Evolutionary conservation across 148 eudicot species (phyloP).

Genomic region (Rheum nobile): DNA sequence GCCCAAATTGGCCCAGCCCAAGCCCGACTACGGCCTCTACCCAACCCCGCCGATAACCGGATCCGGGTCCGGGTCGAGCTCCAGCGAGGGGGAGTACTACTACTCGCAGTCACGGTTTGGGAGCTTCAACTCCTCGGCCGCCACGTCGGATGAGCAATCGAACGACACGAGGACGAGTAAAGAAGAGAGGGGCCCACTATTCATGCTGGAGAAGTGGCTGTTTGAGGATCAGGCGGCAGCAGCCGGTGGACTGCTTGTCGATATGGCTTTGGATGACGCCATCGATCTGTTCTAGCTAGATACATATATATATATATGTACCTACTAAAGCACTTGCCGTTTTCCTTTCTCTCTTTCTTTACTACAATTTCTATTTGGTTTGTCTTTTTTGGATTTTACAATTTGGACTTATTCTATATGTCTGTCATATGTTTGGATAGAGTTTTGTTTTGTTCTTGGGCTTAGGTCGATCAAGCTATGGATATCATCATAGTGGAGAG

Average conservation of each 20-base stretch:
- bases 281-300: constrained; percentile 32
- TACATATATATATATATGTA: too few species aligned
- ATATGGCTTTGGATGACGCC: constrained; percentile 35
- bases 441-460: not conserved
- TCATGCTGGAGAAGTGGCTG: constrained; percentile 62
- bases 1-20: constrained; percentile 14
- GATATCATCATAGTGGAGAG: not conserved
- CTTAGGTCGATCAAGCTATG: not conserved
- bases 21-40: not conserved
- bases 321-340: not conserved
- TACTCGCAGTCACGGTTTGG: constrained; percentile 18
- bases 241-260: constrained; percentile 21
- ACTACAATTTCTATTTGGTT: not conserved
- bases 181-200: constrained; percentile 23
- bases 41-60: not conserved
- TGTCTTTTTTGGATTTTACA: not conserved
- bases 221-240: constrained; percentile 43
- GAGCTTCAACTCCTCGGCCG: constrained; percentile 21
- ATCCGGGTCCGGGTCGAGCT: constrained; percentile 17
- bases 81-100: constrained; percentile 21
- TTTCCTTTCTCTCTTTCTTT: not conserved
- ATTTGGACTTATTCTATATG: not conserved
- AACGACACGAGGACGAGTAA: constrained; percentile 21
- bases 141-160: constrained; percentile 16
- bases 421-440: not conserved